Evolutionary conservation across 768 basidiomycete genomes (phyloP), one percentile per base, ranked within the genome.

Genomic region (button mushroom (Agaricus bisporus)): DNA sequence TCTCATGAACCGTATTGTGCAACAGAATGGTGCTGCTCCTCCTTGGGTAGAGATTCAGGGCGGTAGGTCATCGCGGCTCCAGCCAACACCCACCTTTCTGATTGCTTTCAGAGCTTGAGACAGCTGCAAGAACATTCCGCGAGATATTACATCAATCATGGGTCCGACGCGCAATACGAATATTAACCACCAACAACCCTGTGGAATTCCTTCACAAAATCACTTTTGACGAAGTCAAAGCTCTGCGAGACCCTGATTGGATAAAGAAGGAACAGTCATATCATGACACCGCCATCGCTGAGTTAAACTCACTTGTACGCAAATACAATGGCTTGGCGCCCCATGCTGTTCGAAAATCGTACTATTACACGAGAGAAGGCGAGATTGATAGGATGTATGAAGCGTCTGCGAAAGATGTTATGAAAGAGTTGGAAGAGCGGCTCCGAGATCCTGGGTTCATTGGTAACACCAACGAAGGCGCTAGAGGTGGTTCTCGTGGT

Each of bases 41-140:
- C 86, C 88, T 3, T 94, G 91, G 91, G 83, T 93, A 1, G 90
- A 93, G 68, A 61, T 90, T 32, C 91, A 91, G 66, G 71, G 74
- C 52, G 86, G 85, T 82, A 57, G 43, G 78, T 65, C 26, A n/a
- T 15, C 4, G 25, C 8, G 14, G 7, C 17, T 12, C 17, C 1
- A 32, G 22, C 20, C 28, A 41, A 25, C 2, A 32, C 3, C 48
- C n/a, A 32, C 41, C 9, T 14, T 28, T 39, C 22, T 12, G 26
- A 5, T 6, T 20, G 6, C 8, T 17, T 41, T 41, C 20, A 87
- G 88, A 89, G 57, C 76, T 93, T 18, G 91, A 93, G 37, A 65
- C 68, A 0, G 75, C 86, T 0, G 66, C 86, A 1, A 62, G 62
- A 5, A 70, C 78, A 2, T 92, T 92, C 68, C 82, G 90, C 12